Evolutionary conservation across 257 asterid genomes (phyloP).

Genomic region (Linderniella brevidens): DNA sequence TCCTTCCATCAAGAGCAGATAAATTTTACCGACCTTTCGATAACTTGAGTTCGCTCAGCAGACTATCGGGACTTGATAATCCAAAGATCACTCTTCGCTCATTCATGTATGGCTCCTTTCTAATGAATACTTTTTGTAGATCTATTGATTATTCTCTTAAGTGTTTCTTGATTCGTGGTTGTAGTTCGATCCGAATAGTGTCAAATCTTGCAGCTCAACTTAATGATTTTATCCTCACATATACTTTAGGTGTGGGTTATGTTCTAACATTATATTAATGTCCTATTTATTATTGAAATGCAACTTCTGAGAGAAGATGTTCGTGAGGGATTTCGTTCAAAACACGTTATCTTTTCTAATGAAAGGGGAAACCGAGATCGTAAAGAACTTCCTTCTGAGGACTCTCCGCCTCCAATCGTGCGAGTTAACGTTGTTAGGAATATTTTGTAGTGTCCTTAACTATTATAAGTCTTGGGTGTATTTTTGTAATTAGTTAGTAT

Average conservation of each 20-base stretch:
- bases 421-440: too few relatives aligned
- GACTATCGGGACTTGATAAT: constrained; percentile 30
- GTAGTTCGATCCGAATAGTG: too few relatives aligned
- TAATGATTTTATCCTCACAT: too few relatives aligned
- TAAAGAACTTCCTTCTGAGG: constrained; percentile 41
- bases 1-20: constrained; percentile 40
- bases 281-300: neutral
- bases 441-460: too few relatives aligned
- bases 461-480: too few relatives aligned
- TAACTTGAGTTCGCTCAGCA: constrained; percentile 16
- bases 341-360: constrained; percentile 58
- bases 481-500: too few relatives aligned
- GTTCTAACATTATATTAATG: neutral
- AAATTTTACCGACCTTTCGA: constrained; percentile 19
- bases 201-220: too few relatives aligned
- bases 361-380: constrained; percentile 62
- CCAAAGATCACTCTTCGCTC: constrained; percentile 28
- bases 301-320: constrained; percentile 27
- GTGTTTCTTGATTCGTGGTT: too few relatives aligned
- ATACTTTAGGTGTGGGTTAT: too few relatives aligned
- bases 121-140: too few relatives aligned
- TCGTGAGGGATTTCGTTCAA: constrained; percentile 63
- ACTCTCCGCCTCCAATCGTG: constrained; percentile 68
- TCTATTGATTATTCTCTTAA: too few relatives aligned
- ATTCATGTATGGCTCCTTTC: too few relatives aligned